Conservation (phyloP, 192 early-diverging fungal species). For the Coemansia asiatica region DNA sequence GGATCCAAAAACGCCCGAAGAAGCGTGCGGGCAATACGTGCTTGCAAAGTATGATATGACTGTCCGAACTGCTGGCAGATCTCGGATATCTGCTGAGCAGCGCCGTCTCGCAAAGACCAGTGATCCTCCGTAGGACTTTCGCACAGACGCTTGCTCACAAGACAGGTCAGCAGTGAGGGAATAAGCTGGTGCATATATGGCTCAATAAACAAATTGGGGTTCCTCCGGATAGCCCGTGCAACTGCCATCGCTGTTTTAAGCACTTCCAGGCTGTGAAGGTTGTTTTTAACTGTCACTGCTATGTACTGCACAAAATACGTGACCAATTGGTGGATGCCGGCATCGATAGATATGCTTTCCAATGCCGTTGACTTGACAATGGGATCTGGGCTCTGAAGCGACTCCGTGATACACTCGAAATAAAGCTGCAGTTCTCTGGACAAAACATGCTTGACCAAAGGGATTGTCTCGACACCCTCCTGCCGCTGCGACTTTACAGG, state of each 20-base stretch:
- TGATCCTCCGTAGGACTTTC: conserved; percentile 69
- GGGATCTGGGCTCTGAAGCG: conserved; percentile 68
- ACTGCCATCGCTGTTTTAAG: conserved; percentile 78
- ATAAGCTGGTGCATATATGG: conserved; percentile 97
- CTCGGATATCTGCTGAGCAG: conserved; percentile 70
- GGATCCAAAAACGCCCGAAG: conserved; percentile 88
- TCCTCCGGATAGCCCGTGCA: conserved; percentile 76
- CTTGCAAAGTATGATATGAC: conserved; percentile 84
- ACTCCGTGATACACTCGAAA: conserved; percentile 86
- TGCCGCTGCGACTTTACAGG: conserved; percentile 22
- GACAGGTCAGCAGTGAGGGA: conserved; percentile 87
- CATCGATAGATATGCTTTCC: conserved; percentile 81
- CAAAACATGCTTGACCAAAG: conserved; percentile 85
- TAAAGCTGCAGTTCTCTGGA: conserved; percentile 94
- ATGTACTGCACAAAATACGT: conserved; percentile 96
- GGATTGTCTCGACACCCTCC: conserved; percentile 57
- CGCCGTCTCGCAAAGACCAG: conserved; percentile 76
- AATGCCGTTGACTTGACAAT: conserved; percentile 73
- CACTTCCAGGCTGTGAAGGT: conserved; percentile 70
- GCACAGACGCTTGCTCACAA: conserved; percentile 82
- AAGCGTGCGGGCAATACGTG: conserved; percentile 86
- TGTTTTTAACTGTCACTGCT: conserved; percentile 80
- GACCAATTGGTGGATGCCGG: conserved; percentile 90
- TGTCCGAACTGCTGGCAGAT: conserved; percentile 77
- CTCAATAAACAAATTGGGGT: conserved; percentile 88